Evolutionary conservation across 306 rosid species (phyloP).

Genomic region (Quillaja saponaria): DNA sequence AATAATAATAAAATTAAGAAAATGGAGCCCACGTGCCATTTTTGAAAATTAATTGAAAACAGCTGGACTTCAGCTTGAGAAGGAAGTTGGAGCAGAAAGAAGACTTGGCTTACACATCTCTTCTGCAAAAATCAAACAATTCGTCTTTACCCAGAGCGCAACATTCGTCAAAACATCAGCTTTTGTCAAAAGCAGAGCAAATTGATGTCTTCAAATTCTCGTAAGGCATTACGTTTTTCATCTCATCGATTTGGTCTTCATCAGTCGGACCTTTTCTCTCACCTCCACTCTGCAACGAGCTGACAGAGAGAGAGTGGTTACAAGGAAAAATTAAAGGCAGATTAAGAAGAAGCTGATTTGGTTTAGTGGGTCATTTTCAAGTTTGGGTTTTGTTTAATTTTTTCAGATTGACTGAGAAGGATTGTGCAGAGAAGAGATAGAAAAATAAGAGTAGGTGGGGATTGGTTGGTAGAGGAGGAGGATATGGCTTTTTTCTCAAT

Average conservation of each 20-base stretch:
- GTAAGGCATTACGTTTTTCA: conserved; percentile 26
- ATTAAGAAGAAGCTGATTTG: conserved; percentile 34
- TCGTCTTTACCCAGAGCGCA: conserved; percentile 19
- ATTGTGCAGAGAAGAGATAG: conserved; percentile 5
- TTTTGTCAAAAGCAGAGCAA: conserved; percentile 5
- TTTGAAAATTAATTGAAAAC: conserved; percentile 37
- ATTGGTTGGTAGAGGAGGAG: conserved; percentile 31
- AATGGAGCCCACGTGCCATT: conserved; percentile 38
- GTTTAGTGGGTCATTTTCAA: conserved; percentile 41
- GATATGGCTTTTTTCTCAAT: conserved; percentile 59
- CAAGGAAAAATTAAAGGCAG: conserved; percentile 18
- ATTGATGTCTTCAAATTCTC: conserved; percentile 35
- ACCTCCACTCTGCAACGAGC: conserved; percentile 22
- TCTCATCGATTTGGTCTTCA: conserved; percentile 22
- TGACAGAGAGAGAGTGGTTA: conserved; percentile 16
- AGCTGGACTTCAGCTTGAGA: conserved; percentile 35
- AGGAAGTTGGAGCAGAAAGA: conserved; percentile 1
- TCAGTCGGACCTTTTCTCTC: conserved; percentile 19
- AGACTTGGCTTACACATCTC: conserved; percentile 24
- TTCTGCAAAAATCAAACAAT: conserved; percentile 5
- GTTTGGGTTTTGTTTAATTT: conserved; percentile 33
- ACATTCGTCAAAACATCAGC: conserved; percentile 33
- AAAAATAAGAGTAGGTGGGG: conserved; percentile 10
- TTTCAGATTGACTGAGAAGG: conserved; percentile 24
- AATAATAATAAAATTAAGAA: not conserved